Base-by-base conservation (phyloP, 2,329 filamentous ascomycete species). In the Paecilomyces dactylethromorphus region DNA sequence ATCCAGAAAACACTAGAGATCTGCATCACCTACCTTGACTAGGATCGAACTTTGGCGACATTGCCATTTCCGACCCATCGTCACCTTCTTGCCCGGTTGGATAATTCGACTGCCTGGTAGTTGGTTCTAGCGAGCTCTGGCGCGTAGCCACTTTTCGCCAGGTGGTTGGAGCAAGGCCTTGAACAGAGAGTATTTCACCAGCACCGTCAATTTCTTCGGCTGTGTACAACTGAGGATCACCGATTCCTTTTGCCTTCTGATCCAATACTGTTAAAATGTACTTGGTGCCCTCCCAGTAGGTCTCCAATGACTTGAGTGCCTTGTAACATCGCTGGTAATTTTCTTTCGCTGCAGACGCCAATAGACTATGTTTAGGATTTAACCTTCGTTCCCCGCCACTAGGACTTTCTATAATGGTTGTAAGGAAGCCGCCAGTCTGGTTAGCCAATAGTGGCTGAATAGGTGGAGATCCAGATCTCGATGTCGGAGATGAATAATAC, bases 271-370 rank as follows among this genome's bases (percentile, higher is more conserved):
- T 93, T 39, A 96, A 76, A 45, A 96, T 95, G 69, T 96, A 96
- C 59, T 90, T 88, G 26, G 91, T 88, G 7, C 91, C 91, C 35
- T 89, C 89, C 91, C 91, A 96, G 69, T 94, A 94, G 0, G 83
- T 82, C 64, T 94, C 86, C n/a, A 95, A 79, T 53, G 90, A 87
- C 65, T 92, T 86, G 11, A 96, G 74, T 0, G 90, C 90, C 68
- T 91, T 90, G 71, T 94, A 93, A 70, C 91, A 96, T 8, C 87
- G 82, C 69, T 93, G 90, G 65, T 96, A 96, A 66, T 95, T 93
- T 67, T 93, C 88, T 64, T 87, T 92, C 0, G 91, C 91, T 1
- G 89, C 90, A 0, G 89, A 89, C 0, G 90, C 90, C 0, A 95
- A 80, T 1, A 95, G 75, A 0, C 88, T 87, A 67, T 95, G 90